Base-by-base conservation (phyloP, 176 grass and related monocot genomes). In the Triticum timopheevii region DNA sequence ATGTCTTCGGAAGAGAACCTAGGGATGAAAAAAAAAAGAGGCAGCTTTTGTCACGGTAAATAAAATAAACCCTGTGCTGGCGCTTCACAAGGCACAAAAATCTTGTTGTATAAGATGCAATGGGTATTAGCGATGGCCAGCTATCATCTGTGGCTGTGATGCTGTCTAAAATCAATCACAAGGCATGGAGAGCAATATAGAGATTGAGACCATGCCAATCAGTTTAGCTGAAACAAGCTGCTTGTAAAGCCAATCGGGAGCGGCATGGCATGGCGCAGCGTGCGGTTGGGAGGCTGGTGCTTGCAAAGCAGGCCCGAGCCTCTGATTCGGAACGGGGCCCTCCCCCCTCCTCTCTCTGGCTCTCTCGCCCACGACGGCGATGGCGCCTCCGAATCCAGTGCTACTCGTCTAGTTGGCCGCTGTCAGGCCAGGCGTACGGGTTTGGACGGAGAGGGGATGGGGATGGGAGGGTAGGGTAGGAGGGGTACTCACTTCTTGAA, bases 1-100 rank as follows among this genome's bases (percentile, higher is more conserved):
- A 99, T 90, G 88, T 99, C 97, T 67, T 99, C 97, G 15, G 80
- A 91, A 22, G 97, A 91, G 87, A 99, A 99, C 70, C 94, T 99
- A 82, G 4, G 58, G 25, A 45, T 1, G 31, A 31, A 31, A 0
- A 45, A 63, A 38, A 63, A 75, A 84, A 76, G 54, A 15, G 73
- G 61, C 4, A 71, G 31, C 52, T 25, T 49, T 31, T 58, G 12
- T 84, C 61, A 61, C 61, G 42, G 22, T 40, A 13, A 3, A 42
- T 13, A 80, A 61, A 13, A 4, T 10, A 83, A 40, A 13, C 5
- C 38, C 31, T 12, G 34, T 22, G 30, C 28, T 27, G 62, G 65
- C 4, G 6, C 30, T 19, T 68, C 3, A 22, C 17, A 36, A 8
- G 4, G 71, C 15, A 63, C 0, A 82, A 38, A 68, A 74, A 15